A percentile compares a stretch with the other conserved stretches of the same genome.
Conservation (phyloP, 148 eudicot species). For the Rheum nobile region DNA sequence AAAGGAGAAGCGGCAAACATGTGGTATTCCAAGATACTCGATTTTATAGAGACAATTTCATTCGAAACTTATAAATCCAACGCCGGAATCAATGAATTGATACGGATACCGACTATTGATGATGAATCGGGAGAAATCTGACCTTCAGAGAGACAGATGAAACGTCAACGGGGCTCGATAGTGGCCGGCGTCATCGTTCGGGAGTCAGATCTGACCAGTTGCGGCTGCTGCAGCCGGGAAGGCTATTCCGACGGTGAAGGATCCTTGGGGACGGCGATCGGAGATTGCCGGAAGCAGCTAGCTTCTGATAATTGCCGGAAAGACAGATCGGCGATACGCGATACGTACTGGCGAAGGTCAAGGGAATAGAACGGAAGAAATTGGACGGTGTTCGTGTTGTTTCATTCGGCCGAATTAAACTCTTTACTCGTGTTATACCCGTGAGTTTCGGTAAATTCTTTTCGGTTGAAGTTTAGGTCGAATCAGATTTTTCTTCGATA, state of each 20-base stretch:
- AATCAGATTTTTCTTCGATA: too few species aligned
- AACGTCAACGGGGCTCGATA: neutral
- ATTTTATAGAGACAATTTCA: neutral
- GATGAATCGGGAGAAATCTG: neutral
- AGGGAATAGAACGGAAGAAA: constrained; percentile 3
- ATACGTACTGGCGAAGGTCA: neutral
- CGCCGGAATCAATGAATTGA: neutral
- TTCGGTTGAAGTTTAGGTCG: neutral
- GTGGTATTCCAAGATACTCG: neutral
- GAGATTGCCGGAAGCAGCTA: neutral
- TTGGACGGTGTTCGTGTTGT: constrained; percentile 4
- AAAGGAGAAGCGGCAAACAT: neutral
- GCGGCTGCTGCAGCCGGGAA: neutral
- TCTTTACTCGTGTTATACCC: too few species aligned
- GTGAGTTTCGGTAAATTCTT: neutral
- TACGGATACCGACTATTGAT: too few species aligned
- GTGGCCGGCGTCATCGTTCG: neutral
- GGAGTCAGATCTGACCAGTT: constrained; percentile 1
- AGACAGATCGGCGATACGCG: constrained; percentile 2
- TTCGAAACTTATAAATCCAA: neutral
- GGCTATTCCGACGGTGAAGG: neutral
- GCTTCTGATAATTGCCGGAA: neutral
- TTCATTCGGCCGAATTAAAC: constrained; percentile 8
- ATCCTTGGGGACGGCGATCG: neutral
- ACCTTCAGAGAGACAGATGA: neutral